Conservation (phyloP, 805 yeast genomes). For the Candida cerambycidarum region DNA sequence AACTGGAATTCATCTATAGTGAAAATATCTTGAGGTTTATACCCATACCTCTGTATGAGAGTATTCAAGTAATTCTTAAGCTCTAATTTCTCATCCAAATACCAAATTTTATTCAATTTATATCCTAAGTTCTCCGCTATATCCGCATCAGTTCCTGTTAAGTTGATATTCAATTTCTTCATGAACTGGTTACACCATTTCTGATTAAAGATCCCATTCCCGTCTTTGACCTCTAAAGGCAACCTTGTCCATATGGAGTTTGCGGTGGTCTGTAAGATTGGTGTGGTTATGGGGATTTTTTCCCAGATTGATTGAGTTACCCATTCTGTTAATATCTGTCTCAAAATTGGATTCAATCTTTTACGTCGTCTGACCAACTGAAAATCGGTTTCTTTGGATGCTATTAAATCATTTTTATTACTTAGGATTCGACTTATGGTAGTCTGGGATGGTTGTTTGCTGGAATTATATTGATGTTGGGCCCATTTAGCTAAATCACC, state of each 20-base stretch:
- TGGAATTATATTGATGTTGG: conserved; percentile 49
- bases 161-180: conserved; percentile 49
- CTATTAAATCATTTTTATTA: conserved; percentile 52
- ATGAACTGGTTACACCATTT: conserved; percentile 58
- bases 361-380: conserved; percentile 52
- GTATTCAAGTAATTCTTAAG: conserved; percentile 44
- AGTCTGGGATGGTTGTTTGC: conserved; percentile 62
- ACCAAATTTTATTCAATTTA: conserved; percentile 54
- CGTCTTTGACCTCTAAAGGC: conserved; percentile 55
- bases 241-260: conserved; percentile 61
- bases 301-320: conserved; percentile 68
- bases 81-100: conserved; percentile 53
- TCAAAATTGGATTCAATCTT: conserved; percentile 52
- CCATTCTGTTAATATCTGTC: conserved; percentile 69
- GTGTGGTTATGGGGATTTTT: conserved; percentile 61
- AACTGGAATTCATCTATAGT: conserved; percentile 61
- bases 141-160: conserved; percentile 47
- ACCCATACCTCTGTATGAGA: conserved; percentile 29
- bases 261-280: conserved; percentile 63
- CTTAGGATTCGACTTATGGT: conserved; percentile 63
- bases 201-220: conserved; percentile 62
- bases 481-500: conserved; percentile 67
- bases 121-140: conserved; percentile 27
- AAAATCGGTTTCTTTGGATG: conserved; percentile 52
- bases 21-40: conserved; percentile 53